Evolutionary conservation across 192 early-diverging fungal genomes (phyloP).

Genomic region (Chytriomyces confervae): DNA sequence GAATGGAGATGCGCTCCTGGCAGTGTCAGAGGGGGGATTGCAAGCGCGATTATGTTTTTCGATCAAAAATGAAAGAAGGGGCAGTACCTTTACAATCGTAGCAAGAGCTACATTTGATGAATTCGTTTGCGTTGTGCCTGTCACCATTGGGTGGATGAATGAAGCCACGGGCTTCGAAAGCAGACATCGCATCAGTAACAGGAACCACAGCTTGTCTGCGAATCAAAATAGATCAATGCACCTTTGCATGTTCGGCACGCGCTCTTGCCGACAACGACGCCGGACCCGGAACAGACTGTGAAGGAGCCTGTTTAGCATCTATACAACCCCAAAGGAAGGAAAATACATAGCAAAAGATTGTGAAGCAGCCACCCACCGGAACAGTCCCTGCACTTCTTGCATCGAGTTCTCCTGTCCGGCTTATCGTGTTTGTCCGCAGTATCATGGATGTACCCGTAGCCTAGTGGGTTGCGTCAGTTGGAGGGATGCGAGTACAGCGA

Average conservation of each 20-base stretch:
- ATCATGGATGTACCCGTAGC: constrained; percentile 38
- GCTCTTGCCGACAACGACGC: constrained; percentile 30
- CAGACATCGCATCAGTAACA: not conserved
- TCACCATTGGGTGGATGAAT: constrained; percentile 20
- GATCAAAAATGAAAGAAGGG: not conserved
- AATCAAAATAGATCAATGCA: not conserved
- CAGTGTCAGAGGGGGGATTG: not conserved
- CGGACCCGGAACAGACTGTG: constrained; percentile 31
- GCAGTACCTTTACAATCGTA: constrained; percentile 35
- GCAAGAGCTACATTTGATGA: constrained; percentile 32
- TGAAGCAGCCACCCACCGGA: not conserved
- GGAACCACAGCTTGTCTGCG: not conserved
- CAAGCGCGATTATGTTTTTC: not conserved
- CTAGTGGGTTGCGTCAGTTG: not conserved
- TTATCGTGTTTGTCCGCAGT: constrained; percentile 33
- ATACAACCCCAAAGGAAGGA: not conserved
- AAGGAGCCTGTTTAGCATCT: not conserved
- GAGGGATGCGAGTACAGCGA: not conserved
- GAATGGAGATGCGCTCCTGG: too few relatives aligned
- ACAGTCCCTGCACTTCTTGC: constrained; percentile 36
- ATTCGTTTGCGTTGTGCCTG: constrained; percentile 17
- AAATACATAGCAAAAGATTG: not conserved
- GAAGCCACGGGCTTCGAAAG: constrained; percentile 29
- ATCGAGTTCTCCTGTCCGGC: constrained; percentile 14
- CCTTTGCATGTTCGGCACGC: constrained; percentile 32